Evolutionary conservation across 176 grass and related monocot genomes (phyloP).

Genomic region (Lolium perenne): DNA sequence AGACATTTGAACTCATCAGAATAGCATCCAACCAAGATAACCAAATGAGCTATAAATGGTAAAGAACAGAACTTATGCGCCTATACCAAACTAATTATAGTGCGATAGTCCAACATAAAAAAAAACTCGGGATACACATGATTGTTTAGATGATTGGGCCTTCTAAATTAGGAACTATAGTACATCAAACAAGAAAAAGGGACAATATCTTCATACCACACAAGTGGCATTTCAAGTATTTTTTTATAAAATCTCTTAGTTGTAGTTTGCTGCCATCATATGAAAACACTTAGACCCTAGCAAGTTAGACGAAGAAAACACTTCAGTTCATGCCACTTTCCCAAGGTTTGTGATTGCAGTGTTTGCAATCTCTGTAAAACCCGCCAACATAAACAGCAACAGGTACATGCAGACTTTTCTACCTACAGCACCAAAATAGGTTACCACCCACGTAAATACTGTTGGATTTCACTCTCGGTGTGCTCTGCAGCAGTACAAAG

Average conservation of each 20-base stretch:
- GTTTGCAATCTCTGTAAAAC: slow-evolving; percentile 11
- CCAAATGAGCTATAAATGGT: not conserved
- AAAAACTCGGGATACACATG: not conserved
- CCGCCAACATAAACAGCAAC: not conserved
- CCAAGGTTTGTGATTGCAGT: not conserved
- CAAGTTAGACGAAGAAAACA: not conserved
- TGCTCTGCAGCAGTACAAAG: not conserved
- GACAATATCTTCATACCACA: not conserved
- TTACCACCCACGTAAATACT: not conserved
- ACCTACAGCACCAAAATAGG: not conserved
- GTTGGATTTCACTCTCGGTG: too few relatives aligned
- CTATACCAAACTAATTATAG: not conserved
- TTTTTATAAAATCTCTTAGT: not conserved
- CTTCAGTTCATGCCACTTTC: not conserved
- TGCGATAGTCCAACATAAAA: slow-evolving; percentile 6
- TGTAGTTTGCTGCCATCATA: not conserved
- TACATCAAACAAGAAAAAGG: slow-evolving; percentile 3
- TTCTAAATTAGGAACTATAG: not conserved
- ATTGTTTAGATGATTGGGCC: slow-evolving; percentile 4
- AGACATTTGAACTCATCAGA: slow-evolving; percentile 15
- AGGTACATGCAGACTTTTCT: too few relatives aligned
- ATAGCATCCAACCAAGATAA: slow-evolving; percentile 16
- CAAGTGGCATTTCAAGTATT: not conserved
- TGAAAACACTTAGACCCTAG: slow-evolving; percentile 9
- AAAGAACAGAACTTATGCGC: not conserved